Percentiles rank a stretch among this genome's conserved stretches.
These are phyloP conservation scores for Podospora sp. DNA, from an alignment of 495 filamentous ascomycete genomes.

Conservation along the genomic window DNA sequence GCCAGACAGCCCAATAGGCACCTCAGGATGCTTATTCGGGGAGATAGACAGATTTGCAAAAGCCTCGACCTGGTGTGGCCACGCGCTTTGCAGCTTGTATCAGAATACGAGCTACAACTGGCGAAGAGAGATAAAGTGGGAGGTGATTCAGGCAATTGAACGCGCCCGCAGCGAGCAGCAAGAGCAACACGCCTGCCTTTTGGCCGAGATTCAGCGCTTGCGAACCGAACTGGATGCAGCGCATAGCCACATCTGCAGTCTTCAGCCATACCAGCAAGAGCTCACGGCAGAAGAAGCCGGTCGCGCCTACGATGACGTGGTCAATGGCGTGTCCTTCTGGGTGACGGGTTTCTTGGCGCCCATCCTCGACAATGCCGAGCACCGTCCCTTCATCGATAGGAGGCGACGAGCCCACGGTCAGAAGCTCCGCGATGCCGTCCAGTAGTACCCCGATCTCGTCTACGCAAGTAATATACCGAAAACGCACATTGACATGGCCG, in stretches of 20 bases:
- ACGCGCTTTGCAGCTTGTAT: too few relatives aligned
- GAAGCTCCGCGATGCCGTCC: slow-evolving; percentile 21
- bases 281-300: slow-evolving; percentile 33
- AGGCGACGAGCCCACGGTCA: slow-evolving; percentile 12
- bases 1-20: too few relatives aligned
- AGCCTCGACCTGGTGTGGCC: too few relatives aligned
- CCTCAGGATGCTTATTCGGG: too few relatives aligned
- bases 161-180: background rate
- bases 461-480: slow-evolving; percentile 31
- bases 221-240: too few relatives aligned
- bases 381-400: background rate
- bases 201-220: slow-evolving; percentile 31
- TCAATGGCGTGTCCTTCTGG: background rate
- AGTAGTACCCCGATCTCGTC: slow-evolving; percentile 24
- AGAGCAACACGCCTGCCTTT: too few relatives aligned
- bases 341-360: slow-evolving; percentile 31
- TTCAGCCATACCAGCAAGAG: slow-evolving; percentile 37
- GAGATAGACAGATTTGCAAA: too few relatives aligned
- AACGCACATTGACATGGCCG: slow-evolving; percentile 38
- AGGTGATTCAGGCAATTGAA: slow-evolving; percentile 11
- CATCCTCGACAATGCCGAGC: slow-evolving; percentile 26
- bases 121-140: too few relatives aligned
- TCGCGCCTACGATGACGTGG: background rate
- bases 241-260: slow-evolving; percentile 41
- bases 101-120: too few relatives aligned